Conservation (phyloP, 2,329 filamentous ascomycete genomes). For the Fusarium pininemorale region DNA sequence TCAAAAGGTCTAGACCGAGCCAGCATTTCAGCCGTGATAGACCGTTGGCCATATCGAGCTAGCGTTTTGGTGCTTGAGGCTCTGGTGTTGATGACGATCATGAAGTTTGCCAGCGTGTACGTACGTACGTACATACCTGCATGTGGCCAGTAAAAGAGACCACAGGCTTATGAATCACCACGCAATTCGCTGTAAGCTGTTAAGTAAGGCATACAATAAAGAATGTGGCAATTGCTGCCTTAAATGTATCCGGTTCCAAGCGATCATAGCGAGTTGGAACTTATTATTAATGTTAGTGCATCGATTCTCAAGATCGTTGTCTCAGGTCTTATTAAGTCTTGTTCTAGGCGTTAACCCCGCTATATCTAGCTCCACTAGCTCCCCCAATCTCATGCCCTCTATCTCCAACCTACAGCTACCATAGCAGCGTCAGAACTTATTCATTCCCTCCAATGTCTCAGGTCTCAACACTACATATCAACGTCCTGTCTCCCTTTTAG, state of each 20-base stretch:
- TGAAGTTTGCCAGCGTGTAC: constrained; percentile 25
- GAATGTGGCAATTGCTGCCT: constrained; percentile 5
- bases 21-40: not conserved
- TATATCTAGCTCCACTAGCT: constrained; percentile 31
- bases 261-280: not conserved
- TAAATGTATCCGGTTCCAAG: not conserved
- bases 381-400: constrained; percentile 4
- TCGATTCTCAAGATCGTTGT: constrained; percentile 9
- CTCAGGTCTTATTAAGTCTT: not conserved
- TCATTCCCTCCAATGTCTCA: constrained; percentile 13
- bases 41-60: constrained; percentile 13
- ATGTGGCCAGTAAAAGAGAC: constrained; percentile 1
- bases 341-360: constrained; percentile 22
- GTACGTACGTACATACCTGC: not conserved
- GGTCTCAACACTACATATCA: constrained; percentile 13
- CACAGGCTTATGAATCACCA: constrained; percentile 21
- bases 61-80: constrained; percentile 26
- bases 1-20: constrained; percentile 10
- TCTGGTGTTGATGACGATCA: constrained; percentile 34
- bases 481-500: not conserved
- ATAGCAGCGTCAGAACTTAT: not conserved
- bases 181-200: constrained; percentile 2
- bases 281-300: not conserved
- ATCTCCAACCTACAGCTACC: not conserved
- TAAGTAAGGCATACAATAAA: not conserved